phyloP scores from a whole-genome alignment of 495 filamentous ascomycete species.

The Penicillium ochrochloron region DNA sequence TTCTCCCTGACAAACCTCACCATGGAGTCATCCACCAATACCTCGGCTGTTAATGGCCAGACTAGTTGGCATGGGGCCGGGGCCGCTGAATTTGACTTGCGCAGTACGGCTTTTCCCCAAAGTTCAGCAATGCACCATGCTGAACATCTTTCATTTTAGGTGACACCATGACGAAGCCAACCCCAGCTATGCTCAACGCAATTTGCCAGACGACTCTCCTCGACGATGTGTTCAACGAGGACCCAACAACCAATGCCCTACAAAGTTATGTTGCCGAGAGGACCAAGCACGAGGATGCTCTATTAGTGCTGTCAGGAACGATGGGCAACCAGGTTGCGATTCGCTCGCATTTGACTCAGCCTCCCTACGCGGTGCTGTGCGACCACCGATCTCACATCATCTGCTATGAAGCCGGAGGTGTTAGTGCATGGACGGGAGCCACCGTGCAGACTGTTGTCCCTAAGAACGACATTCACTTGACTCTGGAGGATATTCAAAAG shows the following conservation, averaged over 20 bases:
- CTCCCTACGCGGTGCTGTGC: slow-evolving; percentile 55
- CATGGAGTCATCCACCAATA: slow-evolving; percentile 23
- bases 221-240: slow-evolving; percentile 87
- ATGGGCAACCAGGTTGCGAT: slow-evolving; percentile 70
- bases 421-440: slow-evolving; percentile 51
- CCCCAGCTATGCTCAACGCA: slow-evolving; percentile 73
- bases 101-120: slow-evolving; percentile 35
- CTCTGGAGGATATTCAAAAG: slow-evolving; percentile 72
- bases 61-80: slow-evolving; percentile 63
- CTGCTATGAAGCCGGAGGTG: slow-evolving; percentile 55
- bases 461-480: slow-evolving; percentile 72
- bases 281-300: slow-evolving; percentile 69
- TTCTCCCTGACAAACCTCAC: slow-evolving; percentile 34
- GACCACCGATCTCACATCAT: slow-evolving; percentile 55
- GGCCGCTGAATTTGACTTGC: slow-evolving; percentile 67
- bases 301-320: slow-evolving; percentile 83
- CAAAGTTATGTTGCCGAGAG: slow-evolving; percentile 71
- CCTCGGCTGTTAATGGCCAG: slow-evolving; percentile 19
- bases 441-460: slow-evolving; percentile 46
- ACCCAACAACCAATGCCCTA: slow-evolving; percentile 75
- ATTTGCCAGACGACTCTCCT: slow-evolving; percentile 62
- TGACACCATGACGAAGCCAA: slow-evolving; percentile 89
- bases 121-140: slow-evolving; percentile 23
- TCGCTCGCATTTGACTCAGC: slow-evolving; percentile 51
- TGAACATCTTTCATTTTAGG: slow-evolving; percentile 24